Percentiles rank a stretch among this genome's conserved stretches.
phyloP scores from a whole-genome alignment of 495 filamentous ascomycete species.

The Penicillium silybi region DNA sequence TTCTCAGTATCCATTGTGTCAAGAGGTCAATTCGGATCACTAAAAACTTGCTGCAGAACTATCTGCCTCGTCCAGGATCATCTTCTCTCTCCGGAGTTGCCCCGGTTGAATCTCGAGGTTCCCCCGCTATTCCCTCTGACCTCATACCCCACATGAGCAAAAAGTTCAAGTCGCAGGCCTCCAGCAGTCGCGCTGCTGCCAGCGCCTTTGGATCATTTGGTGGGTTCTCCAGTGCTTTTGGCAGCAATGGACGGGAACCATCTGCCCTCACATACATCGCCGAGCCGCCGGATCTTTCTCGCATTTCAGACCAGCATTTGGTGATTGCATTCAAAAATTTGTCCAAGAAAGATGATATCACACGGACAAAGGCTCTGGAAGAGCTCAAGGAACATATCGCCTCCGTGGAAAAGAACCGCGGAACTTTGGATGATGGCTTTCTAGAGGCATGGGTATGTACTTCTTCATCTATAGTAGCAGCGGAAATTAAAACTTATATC shows the following conservation, averaged over 20 bases:
- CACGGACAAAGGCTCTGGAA: slow-evolving; percentile 88
- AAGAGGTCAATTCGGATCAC: background rate
- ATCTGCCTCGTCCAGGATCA: background rate
- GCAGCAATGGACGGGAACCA: slow-evolving; percentile 38
- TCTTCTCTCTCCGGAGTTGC: slow-evolving; percentile 3
- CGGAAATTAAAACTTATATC: background rate
- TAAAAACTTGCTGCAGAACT: background rate
- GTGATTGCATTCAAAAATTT: slow-evolving; percentile 89
- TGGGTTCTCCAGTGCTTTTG: slow-evolving; percentile 44
- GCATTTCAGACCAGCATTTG: slow-evolving; percentile 72
- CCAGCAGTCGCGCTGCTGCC: slow-evolving; percentile 62
- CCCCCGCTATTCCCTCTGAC: slow-evolving; percentile 29
- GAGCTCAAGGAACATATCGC: slow-evolving; percentile 68
- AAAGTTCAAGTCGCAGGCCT: slow-evolving; percentile 68
- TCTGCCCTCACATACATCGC: slow-evolving; percentile 77
- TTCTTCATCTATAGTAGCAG: slow-evolving; percentile 2
- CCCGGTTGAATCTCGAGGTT: slow-evolving; percentile 5
- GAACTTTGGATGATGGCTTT: slow-evolving; percentile 67
- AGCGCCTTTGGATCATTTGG: slow-evolving; percentile 47
- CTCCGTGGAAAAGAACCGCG: slow-evolving; percentile 39
- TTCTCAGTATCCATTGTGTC: slow-evolving; percentile 9
- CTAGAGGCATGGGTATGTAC: slow-evolving; percentile 81
- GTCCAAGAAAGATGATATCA: slow-evolving; percentile 87
- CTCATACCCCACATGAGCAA: slow-evolving; percentile 59
- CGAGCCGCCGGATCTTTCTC: slow-evolving; percentile 77